Evolutionary conservation across 179 eudicot genomes (phyloP).

Genomic region (Spergularia azorica): DNA sequence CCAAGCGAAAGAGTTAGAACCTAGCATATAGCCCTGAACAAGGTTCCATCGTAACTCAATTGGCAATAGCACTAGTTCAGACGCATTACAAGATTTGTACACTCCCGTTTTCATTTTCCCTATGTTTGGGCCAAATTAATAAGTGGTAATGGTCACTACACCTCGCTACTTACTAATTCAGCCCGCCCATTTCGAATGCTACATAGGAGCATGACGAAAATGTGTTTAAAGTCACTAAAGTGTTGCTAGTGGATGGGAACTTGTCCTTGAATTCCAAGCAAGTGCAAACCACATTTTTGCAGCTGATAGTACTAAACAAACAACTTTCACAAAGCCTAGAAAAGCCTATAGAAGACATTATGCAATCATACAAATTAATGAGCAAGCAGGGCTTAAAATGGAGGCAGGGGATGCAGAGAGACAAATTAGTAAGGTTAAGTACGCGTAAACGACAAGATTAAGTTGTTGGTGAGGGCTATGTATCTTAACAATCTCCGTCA

Average conservation of each 20-base stretch:
- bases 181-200: no score
- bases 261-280: no score
- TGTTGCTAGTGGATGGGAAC: not conserved
- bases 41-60: no score
- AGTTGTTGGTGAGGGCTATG: not conserved
- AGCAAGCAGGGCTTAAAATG: not conserved
- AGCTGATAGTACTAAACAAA: not conserved
- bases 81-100: no score
- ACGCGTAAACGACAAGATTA: conserved; percentile 9
- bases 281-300: not conserved
- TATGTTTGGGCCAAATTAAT: no score
- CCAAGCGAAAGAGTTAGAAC: no score
- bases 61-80: no score
- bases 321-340: not conserved
- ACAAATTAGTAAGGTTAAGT: not conserved
- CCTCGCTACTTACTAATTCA: no score
- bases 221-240: not conserved
- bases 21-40: no score
- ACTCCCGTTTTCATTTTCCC: no score
- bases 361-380: conserved; percentile 2
- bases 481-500: conserved; percentile 6
- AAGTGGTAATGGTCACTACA: no score
- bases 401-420: not conserved
- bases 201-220: no score
- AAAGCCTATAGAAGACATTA: not conserved